Conservation (phyloP, 2,329 filamentous ascomycete species). For the Catunica adiposa region DNA sequence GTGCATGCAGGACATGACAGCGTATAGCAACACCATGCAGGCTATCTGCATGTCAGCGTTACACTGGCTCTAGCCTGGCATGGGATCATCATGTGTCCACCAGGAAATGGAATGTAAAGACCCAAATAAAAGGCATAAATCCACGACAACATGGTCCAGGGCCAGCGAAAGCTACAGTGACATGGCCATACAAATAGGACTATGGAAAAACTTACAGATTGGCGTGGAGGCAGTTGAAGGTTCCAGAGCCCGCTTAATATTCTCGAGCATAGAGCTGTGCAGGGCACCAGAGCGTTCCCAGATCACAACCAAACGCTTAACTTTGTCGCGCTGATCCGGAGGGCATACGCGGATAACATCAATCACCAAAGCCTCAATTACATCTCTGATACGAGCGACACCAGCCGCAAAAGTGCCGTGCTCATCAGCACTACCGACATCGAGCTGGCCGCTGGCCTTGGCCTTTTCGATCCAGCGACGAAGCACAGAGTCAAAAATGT, state of each 20-base stretch:
- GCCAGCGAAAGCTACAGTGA: too few species aligned
- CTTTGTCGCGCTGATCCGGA: constrained; percentile 92
- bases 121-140: background rate
- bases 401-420: constrained; percentile 87
- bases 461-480: constrained; percentile 97
- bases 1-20: background rate
- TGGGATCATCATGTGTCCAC: too few species aligned
- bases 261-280: constrained; percentile 57
- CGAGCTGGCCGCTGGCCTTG: constrained; percentile 65
- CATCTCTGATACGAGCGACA: constrained; percentile 89
- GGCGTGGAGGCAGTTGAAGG: constrained; percentile 26
- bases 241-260: constrained; percentile 68
- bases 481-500: constrained; percentile 99
- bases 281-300: constrained; percentile 96
- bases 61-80: background rate
- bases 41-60: constrained; percentile 2
- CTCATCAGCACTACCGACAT: constrained; percentile 59
- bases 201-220: background rate
- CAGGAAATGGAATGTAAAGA: background rate
- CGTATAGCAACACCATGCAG: constrained; percentile 2
- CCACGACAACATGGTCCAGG: too few species aligned
- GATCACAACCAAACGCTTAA: constrained; percentile 83
- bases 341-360: constrained; percentile 82
- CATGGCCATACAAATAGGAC: background rate
- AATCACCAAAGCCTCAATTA: constrained; percentile 86